A percentile compares a stretch with the other conserved stretches of the same genome.
phyloP scores from a whole-genome alignment of 257 asterid genomes.

The Nemophila menziesii region DNA sequence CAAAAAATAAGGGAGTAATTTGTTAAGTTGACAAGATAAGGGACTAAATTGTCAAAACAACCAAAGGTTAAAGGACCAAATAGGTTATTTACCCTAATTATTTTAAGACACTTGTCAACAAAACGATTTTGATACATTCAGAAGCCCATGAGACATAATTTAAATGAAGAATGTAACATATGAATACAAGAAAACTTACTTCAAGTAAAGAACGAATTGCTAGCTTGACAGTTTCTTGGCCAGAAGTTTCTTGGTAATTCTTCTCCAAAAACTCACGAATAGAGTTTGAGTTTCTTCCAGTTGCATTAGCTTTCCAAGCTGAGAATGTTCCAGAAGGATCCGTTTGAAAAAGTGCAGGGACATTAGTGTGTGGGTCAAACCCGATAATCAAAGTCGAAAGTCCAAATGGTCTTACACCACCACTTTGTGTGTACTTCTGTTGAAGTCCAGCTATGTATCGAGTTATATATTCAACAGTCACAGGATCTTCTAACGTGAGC shows the following conservation, averaged over 20 bases:
- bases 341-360: slow-evolving; percentile 85
- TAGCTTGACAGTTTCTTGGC: slow-evolving; percentile 82
- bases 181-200: slow-evolving; percentile 49
- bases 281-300: slow-evolving; percentile 92
- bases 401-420: slow-evolving; percentile 98
- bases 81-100: too few relatives aligned
- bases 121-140: too few relatives aligned
- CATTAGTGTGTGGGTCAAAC: slow-evolving; percentile 81
- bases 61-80: too few relatives aligned
- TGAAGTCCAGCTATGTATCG: slow-evolving; percentile 98
- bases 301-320: slow-evolving; percentile 98
- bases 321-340: slow-evolving; percentile 98
- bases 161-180: too few relatives aligned
- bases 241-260: slow-evolving; percentile 94
- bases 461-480: slow-evolving; percentile 90
- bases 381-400: slow-evolving; percentile 96
- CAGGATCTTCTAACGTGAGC: slow-evolving; percentile 94
- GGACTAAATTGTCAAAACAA: too few relatives aligned
- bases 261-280: slow-evolving; percentile 89
- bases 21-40: too few relatives aligned
- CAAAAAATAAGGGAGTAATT: too few relatives aligned
- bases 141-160: too few relatives aligned
- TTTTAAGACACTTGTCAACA: too few relatives aligned
- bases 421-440: slow-evolving; percentile 98
- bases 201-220: slow-evolving; percentile 95